Evolutionary conservation across 345 rosid species (phyloP).

Genomic region (Murraya paniculata): DNA sequence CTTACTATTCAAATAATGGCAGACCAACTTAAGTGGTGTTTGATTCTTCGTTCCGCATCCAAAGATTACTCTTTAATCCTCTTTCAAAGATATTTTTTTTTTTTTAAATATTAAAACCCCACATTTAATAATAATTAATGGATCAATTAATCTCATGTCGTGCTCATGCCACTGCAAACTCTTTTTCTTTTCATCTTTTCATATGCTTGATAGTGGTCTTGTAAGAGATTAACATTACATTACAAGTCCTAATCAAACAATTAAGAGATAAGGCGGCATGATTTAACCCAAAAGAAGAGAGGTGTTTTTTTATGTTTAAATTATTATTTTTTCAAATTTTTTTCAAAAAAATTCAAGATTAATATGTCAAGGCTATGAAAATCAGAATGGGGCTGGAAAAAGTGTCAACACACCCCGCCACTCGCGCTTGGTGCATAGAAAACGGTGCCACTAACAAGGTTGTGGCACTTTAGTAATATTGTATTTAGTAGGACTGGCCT

Average conservation of each 20-base stretch:
- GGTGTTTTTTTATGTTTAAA: not conserved
- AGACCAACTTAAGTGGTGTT: slow-evolving; percentile 45
- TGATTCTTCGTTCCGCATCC: slow-evolving; percentile 26
- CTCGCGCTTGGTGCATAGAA: slow-evolving; percentile 33
- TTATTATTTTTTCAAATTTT: not conserved
- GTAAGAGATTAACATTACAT: not conserved
- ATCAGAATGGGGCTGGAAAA: slow-evolving; percentile 26
- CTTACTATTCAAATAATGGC: slow-evolving; percentile 24
- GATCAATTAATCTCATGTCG: not conserved
- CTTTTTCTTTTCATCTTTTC: not conserved
- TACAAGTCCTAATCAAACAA: not conserved
- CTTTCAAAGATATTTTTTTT: not conserved
- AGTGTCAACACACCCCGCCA: slow-evolving; percentile 44
- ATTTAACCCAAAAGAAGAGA: slow-evolving; percentile 25
- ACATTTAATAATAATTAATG: not conserved
- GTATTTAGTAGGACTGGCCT: not conserved
- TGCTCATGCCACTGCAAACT: not conserved
- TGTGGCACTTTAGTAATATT: not conserved
- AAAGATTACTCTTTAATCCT: slow-evolving; percentile 18
- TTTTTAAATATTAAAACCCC: not conserved
- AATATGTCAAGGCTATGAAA: slow-evolving; percentile 37
- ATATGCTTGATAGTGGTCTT: not conserved
- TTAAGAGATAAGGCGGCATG: slow-evolving; percentile 16
- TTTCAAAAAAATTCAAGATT: not conserved
- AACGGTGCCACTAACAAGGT: slow-evolving; percentile 19